Base-by-base conservation (phyloP, 768 basidiomycete species). In the Boletus fagicola region DNA sequence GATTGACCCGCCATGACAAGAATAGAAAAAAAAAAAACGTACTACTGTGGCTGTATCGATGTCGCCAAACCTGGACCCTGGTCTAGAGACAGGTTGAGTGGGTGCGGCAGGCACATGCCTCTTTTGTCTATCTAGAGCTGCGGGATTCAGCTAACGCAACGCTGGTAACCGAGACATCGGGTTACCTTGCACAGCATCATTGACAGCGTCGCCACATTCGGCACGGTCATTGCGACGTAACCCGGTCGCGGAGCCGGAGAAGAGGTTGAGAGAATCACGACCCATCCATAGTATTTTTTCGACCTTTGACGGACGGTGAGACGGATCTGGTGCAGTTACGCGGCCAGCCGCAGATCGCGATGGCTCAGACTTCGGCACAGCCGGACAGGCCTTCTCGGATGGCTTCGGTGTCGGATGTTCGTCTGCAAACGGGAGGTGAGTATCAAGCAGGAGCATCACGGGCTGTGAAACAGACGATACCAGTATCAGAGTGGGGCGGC, bases 221-320 rank as follows among this genome's bases (percentile, higher is more conserved):
- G 49, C n/a, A 40, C 47, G 65, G 54, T 56, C 53, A 47, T 51
- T 53, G 16, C 62, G 63, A 53, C 52, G 63, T 26, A 43, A 20
- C 5, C 40, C 39, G 9, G 49, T 49, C 0, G 59, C 50, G 30
- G 62, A 48, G 22, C 68, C 62, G 28, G 73, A 53, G 47, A 74
- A 64, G 56, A 71, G 64, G 50, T 46, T 65, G 48, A 76, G 63
- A 2, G 68, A 65, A 38, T 66, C 67, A 9, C 67, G 73, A 15
- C 68, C 63, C 54, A 67, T 71, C 47, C 68, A 72, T 1, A 74
- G 62, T 4, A 72, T 64, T 47, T 68, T 73, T 49, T 72, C 75
- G 16, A 72, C 71, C 62, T 70, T 60, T 11, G 68, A 62, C 20
- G 65, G 65, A n/a, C 71, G 72, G 5, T 51, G n/a, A 1, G 53